Percentiles rank a stretch among this genome's conserved stretches.
Evolutionary conservation across 2,329 filamentous ascomycete genomes (phyloP).

Genomic region (Xenosphaeropsis pyriputrescens): DNA sequence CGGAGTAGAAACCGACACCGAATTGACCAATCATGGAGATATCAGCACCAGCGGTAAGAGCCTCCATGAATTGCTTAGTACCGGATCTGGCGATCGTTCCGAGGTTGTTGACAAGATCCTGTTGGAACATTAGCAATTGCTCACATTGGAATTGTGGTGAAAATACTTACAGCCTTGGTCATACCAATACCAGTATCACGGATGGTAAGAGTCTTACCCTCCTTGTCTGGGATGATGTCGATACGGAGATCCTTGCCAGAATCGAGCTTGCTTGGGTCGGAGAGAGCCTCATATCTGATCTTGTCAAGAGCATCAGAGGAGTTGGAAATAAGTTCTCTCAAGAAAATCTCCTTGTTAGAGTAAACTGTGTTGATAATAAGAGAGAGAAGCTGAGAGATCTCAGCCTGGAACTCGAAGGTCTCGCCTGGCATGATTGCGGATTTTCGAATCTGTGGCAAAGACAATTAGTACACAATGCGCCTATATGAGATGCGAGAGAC

Average conservation of each 20-base stretch:
- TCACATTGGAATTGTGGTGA: not conserved
- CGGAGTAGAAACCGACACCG: slow-evolving; percentile 99
- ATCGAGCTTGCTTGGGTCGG: slow-evolving; percentile 94
- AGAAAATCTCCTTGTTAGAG: slow-evolving; percentile 99
- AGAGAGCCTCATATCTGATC: slow-evolving; percentile 97
- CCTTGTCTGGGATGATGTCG: slow-evolving; percentile 97
- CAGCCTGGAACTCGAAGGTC: slow-evolving; percentile 99
- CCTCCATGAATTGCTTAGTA: slow-evolving; percentile 99
- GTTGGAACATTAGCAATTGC: slow-evolving; percentile 20
- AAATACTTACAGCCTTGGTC: slow-evolving; percentile 87
- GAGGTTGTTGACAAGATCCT: slow-evolving; percentile 99
- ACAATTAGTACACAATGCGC: too few relatives aligned
- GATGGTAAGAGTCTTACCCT: slow-evolving; percentile 94
- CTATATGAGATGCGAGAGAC: too few relatives aligned
- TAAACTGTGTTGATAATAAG: slow-evolving; percentile 99
- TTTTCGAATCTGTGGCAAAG: slow-evolving; percentile 1
- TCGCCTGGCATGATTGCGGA: slow-evolving; percentile 63
- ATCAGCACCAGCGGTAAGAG: slow-evolving; percentile 92
- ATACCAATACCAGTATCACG: slow-evolving; percentile 98
- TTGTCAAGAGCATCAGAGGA: slow-evolving; percentile 98
- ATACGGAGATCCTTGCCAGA: slow-evolving; percentile 95
- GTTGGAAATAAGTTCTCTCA: slow-evolving; percentile 97
- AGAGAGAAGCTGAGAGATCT: slow-evolving; percentile 99
- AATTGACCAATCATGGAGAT: slow-evolving; percentile 99
- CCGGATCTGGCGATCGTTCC: slow-evolving; percentile 98